These are phyloP conservation scores for Kwoniella mangroviensis DNA, from an alignment of 768 basidiomycete genomes.

Conservation along the genomic window DNA sequence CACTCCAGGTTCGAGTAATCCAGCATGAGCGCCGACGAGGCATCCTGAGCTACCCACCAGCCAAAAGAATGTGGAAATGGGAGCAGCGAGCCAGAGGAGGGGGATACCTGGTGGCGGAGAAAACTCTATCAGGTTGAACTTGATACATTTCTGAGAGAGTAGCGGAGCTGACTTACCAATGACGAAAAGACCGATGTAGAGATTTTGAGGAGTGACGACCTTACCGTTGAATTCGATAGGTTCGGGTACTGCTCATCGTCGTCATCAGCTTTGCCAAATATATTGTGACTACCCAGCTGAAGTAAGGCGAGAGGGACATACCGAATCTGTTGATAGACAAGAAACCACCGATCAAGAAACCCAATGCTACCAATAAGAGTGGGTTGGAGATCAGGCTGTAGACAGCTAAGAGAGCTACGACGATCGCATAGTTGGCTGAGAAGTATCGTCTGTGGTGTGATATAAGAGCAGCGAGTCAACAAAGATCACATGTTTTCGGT, in stretches of 20 bases:
- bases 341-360: conserved; percentile 91
- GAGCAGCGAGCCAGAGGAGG: conserved; percentile 56
- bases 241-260: conserved; percentile 68
- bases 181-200: conserved; percentile 86
- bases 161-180: conserved; percentile 59
- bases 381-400: conserved; percentile 80
- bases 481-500: too few species aligned
- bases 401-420: conserved; percentile 83
- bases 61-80: conserved; percentile 84
- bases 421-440: conserved; percentile 87
- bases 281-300: background rate
- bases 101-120: conserved; percentile 29
- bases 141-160: background rate
- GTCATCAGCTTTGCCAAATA: background rate
- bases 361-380: conserved; percentile 78
- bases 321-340: conserved; percentile 85
- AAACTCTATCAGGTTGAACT: background rate
- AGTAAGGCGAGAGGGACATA: conserved; percentile 58
- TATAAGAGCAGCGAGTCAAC: background rate
- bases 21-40: conserved; percentile 82
- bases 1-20: conserved; percentile 86
- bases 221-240: conserved; percentile 81
- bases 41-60: conserved; percentile 83
- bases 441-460: conserved; percentile 67
- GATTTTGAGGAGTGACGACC: conserved; percentile 82